Base-by-base conservation (phyloP, 208 protist species). In the Leishmania tarentolae region DNA sequence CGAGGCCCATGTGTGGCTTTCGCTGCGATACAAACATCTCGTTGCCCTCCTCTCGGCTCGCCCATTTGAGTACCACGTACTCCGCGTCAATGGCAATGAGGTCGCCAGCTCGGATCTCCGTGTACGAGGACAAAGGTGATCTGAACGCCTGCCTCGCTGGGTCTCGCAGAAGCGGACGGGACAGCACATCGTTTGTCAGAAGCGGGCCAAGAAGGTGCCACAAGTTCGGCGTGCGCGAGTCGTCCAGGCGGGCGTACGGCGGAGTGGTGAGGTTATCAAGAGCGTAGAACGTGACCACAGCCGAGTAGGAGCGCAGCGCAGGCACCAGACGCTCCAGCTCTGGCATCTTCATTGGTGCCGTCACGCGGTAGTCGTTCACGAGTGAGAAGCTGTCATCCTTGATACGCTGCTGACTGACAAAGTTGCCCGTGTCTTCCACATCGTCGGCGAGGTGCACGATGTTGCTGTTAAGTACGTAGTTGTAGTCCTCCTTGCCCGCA, bases 321-420 rank as follows among this genome's bases (percentile, higher is more conserved):
- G 93, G 94, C 56, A 98, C 93, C 46, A 88, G 79, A 17, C 85
- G 84, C 79, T 98, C 93, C 52, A 97, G 78, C 50, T 96, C 89
- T 40, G 89, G 78, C 79, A 92, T 87, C 82, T 93, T 92, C 87
- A 89, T 91, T 66, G 93, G 88, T 69, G 82, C 80, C 63, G 92
- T 95, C 76, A 98, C 93, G 28, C 91, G 91, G 83, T 98, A 98
- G 79, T 98, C 94, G 76, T 98, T 98, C 40, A 98, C 88, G 52
- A 96, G 88, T 19, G 86, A 80, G 80, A 96, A 98, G 73, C 79
- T 89, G 83, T 98, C 92, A 74, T 96, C 92, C 68, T 87, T 88
- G 71, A 95, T 95, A 72, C 91, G 90, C 82, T 96, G 92, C 85
- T 98, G 93, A 53, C 90, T 93, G 50, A 98, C 93, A 83, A 98